Evolutionary conservation across 169 alveolate genomes (phyloP), one percentile per base, ranked within the genome.

Genomic region (Neospora caninum): DNA sequence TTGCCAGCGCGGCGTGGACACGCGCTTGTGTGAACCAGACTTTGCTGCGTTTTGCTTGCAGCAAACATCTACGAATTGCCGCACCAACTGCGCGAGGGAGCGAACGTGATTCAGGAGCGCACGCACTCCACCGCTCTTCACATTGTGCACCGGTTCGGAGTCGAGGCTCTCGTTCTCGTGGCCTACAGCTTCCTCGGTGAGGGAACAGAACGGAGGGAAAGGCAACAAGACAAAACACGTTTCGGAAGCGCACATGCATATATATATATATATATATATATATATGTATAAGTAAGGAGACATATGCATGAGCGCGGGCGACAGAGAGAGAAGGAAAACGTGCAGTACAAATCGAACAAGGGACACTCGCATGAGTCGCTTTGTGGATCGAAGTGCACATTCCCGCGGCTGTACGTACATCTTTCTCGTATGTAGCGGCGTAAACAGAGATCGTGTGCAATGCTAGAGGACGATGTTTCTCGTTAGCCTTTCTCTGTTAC

Each of bases 181-280:
- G 84, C 42, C 84, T 34, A 73, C n/a, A n/a, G 39, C 43, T 31
- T 31, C 84, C 84, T 73, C 84, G 84, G 84, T 73, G n/a, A n/a
- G 42, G 9, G n/a, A 73, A 34, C 9, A 0, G 22, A 22, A 10
- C 18, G 2, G 27, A n/a, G n/a, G 1, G 1, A 73, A 18, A 43
- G 45, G 84, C 0, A 27, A 13, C 25, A 13, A 73, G 84, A 73
- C 84, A 73, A 18, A 22, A 34, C 80, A 7, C 73, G 73, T 22
- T 64, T 7, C 73, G 73, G 20, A 64, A 1, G 73, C n/a, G 4
- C 84, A 73, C 25, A 73, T n/a, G 43, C 43, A 36, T 73, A 34
- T 73, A n/a, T n/a, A 31, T 36, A 31, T 73, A 73, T 36, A 36
- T 73, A n/a, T n/a, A 73, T 73, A n/a, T n/a, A 73, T 22, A 31